Evolutionary conservation across 257 asterid species (phyloP), one percentile per base, ranked within the genome.

Genomic region (Echites panduratus): DNA sequence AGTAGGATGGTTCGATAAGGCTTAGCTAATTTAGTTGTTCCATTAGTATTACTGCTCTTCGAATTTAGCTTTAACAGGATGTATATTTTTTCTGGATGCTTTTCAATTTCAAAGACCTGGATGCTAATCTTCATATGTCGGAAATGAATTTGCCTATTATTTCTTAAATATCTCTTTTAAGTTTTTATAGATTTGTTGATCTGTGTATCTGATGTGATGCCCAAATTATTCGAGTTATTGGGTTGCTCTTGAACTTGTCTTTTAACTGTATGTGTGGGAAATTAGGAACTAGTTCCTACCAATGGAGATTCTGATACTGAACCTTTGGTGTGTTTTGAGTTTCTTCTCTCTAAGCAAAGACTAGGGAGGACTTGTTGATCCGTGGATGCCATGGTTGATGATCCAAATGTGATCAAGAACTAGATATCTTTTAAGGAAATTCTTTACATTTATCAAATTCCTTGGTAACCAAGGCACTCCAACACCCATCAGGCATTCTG

Each of bases 1-100:
- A 59, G 71, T 84, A 78, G 79, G 78, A 66, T 68, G 50, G 67
- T 62, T 24, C 67, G 73, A 45, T 77, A 68, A n/a, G 66, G 52
- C 48, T 74, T 47, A 45, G 45, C 35, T 70, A 61, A 38, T 59
- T 49, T 32, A 45, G 66, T 70, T 62, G 27, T 29, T 52, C 13
- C 17, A 62, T 54, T 44, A 19, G 11, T 9, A 71, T 49, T 4
- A 9, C 65, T 70, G 65, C 66, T 13, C 3, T 41, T 27, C 43
- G 44, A 54, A 19, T 53, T 53, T 66, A 26, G 38, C n/a, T 70
- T 74, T 67, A 59, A 29, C 44, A 69, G 54, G 56, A 69, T 76
- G 54, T 68, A 50, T 74, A 43, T 35, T 54, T 70, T n/a, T n/a
- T 45, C 47, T 59, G 40, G 40, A 63, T 63, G 74, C 47, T 54